Conservation (phyloP, 192 early-diverging fungal species). For the Backusella tarrabulga region DNA sequence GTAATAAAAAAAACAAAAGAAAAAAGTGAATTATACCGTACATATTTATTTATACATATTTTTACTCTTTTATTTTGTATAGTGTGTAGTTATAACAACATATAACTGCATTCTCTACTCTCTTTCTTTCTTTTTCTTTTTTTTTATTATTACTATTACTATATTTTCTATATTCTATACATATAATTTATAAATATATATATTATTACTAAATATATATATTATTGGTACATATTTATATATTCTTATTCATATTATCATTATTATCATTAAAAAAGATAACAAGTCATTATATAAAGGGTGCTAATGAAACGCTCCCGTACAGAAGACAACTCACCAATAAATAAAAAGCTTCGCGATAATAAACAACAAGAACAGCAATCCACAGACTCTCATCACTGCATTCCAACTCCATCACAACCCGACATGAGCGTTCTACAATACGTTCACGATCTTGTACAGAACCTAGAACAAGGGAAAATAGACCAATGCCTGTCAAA, state of each 20-base stretch:
- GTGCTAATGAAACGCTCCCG: slow-evolving; percentile 9
- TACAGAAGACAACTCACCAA: slow-evolving; percentile 11
- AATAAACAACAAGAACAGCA: not conserved
- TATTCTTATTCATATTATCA: not conserved
- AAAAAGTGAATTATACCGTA: not conserved
- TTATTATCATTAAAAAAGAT: not conserved
- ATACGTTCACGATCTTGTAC: slow-evolving; percentile 11
- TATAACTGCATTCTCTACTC: not conserved
- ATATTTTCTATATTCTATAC: not conserved
- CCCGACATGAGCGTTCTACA: slow-evolving; percentile 4
- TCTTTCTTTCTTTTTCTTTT: not conserved
- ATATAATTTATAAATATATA: slow-evolving; percentile 1
- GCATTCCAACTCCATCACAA: not conserved
- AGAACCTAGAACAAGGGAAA: slow-evolving; percentile 11
- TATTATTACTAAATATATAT: not conserved
- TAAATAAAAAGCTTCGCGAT: slow-evolving; percentile 13
- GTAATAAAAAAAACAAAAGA: not conserved
- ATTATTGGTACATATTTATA: not conserved
- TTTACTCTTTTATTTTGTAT: not conserved
- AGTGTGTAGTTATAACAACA: not conserved
- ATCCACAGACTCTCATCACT: not conserved
- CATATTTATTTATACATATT: not conserved
- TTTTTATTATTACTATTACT: not conserved
- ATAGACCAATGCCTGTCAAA: slow-evolving; percentile 6
- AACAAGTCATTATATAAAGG: not conserved